Evolutionary conservation across 495 filamentous ascomycete species (phyloP), one percentile per base, ranked within the genome.

Genomic region (Parathielavia hyrcaniae): DNA sequence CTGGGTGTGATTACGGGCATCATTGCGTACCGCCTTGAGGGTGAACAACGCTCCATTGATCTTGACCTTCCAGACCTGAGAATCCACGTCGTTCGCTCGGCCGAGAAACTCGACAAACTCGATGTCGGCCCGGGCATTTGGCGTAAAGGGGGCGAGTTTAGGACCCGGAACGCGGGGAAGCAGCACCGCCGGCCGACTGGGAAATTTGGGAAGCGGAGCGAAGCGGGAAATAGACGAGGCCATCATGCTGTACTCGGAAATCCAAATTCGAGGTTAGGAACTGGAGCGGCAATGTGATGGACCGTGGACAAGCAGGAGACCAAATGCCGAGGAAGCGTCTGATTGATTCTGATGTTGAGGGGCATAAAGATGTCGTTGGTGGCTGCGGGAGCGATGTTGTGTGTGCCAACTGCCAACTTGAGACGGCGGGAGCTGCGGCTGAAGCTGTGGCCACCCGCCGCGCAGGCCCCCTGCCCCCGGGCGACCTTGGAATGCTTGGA

Each of bases 91-190:
- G 32, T 50, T 17, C 23, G 19, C 26, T 4, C 34, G 35, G 44
- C 55, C 55, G 8, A 57, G 55, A 41, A 20, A 30, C 40, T 58
- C 36, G n/a, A 58, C 9, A 38, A 52, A 58, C 46, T 52, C 49
- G 26, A 52, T 59, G 19, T 59, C 38, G n/a, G 41, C 49, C 11
- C 17, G 26, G 4, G 40, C 50, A 32, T 30, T 53, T 19, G 53
- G 53, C 16, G 41, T 53, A 40, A 59, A 59, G 12, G 49, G 32
- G n/a, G 49, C 49, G 2, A 59, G 50, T 59, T 59, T 48, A 50
- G 57, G 57, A 30, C 57, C 57, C n/a, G 50, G 57, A 8, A 53
- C 57, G 19, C 20, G 45, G 26, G 56, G 56, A 41, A 58, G 48
- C 16, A 47, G 48, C n/a, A 23, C n/a, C 19, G 44, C 19, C 19